Evolutionary conservation across 2,329 filamentous ascomycete genomes (phyloP).

Genomic region (Gremmenia infestans): DNA sequence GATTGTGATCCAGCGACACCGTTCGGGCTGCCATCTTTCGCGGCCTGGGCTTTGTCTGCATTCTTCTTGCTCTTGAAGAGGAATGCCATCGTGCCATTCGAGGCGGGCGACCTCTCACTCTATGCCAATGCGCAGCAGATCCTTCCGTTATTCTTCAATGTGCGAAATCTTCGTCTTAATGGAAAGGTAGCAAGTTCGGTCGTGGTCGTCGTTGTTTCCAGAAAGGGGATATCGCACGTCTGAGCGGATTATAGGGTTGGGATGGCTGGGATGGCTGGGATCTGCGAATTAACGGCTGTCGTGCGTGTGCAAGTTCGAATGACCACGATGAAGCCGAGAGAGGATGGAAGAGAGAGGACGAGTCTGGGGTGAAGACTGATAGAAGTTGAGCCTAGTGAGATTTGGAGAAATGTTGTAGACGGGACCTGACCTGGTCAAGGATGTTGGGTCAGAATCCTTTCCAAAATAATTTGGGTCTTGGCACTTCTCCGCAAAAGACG

Average conservation of each 20-base stretch:
- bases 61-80: conserved; percentile 79
- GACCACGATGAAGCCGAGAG: background rate
- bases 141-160: background rate
- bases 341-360: background rate
- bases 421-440: no score
- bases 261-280: background rate
- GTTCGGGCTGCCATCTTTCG: conserved; percentile 23
- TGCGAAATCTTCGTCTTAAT: conserved; percentile 2
- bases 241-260: conserved; percentile 7
- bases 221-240: conserved; percentile 10
- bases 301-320: background rate
- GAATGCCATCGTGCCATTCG: conserved; percentile 61
- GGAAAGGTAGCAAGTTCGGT: conserved; percentile 1
- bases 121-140: conserved; percentile 19
- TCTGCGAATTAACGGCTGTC: background rate
- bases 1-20: conserved; percentile 35
- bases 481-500: no score
- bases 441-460: no score
- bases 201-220: conserved; percentile 3
- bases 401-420: no score
- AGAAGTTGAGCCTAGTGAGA: no score
- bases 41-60: conserved; percentile 54
- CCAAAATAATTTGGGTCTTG: no score
- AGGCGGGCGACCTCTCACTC: conserved; percentile 23
- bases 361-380: background rate